phyloP scores from a whole-genome alignment of 2,329 filamentous ascomycete genomes.

The Cladosporium sp. region DNA sequence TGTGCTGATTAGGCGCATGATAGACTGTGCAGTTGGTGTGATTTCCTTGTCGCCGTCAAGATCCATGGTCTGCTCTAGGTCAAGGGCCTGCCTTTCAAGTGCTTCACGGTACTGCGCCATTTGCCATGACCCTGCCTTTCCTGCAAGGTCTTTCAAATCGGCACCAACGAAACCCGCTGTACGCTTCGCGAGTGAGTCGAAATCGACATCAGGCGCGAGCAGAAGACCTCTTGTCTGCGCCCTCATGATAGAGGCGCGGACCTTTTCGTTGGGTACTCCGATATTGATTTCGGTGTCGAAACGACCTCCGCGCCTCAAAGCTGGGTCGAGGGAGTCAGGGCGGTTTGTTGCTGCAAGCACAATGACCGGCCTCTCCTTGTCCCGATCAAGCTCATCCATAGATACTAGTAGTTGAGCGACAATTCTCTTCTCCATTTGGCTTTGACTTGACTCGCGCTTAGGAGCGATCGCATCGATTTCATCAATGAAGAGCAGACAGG shows the following conservation, averaged over 20 bases:
- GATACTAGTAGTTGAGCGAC: conserved; percentile 77
- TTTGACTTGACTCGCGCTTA: conserved; percentile 75
- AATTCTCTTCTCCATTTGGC: conserved; percentile 85
- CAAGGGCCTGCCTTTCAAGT: conserved; percentile 35
- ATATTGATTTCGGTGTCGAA: conserved; percentile 85
- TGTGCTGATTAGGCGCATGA: conserved; percentile 48
- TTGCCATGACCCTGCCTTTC: conserved; percentile 60
- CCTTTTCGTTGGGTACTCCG: conserved; percentile 74
- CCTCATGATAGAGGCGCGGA: conserved; percentile 71
- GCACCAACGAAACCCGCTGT: conserved; percentile 93
- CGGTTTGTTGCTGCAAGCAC: conserved; percentile 88
- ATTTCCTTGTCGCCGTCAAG: conserved; percentile 38
- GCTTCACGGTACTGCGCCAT: conserved; percentile 56
- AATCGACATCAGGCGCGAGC: conserved; percentile 67
- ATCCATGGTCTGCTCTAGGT: conserved; percentile 44
- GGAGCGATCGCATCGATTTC: conserved; percentile 88
- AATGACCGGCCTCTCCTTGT: conserved; percentile 68
- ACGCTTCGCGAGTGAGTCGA: conserved; percentile 67
- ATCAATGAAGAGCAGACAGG: conserved; percentile 86
- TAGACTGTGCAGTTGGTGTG: conserved; percentile 15
- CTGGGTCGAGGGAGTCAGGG: conserved; percentile 79
- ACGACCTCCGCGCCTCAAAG: conserved; percentile 65
- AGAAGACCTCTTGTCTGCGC: conserved; percentile 64
- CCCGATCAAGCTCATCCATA: conserved; percentile 72
- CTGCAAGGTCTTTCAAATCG: conserved; percentile 70